Base-by-base conservation (phyloP, 2,329 filamentous ascomycete genomes). In the Nannizziopsis arthrosporioides region DNA sequence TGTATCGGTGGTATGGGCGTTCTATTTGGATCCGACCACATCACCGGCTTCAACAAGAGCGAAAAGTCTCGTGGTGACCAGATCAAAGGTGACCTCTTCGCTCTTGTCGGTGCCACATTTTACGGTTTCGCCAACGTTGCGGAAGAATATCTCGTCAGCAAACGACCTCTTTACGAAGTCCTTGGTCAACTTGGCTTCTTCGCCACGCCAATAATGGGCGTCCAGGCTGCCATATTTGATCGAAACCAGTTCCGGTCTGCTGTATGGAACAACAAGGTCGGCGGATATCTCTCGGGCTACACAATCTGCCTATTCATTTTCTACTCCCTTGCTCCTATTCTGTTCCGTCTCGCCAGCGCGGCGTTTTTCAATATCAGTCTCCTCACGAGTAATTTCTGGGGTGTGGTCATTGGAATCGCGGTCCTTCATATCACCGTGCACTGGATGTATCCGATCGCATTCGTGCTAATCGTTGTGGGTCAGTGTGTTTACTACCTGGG, bases 281-380 rank as follows among this genome's bases (percentile, higher is more conserved):
- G 76, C 34, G 87, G 87, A 15, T 96, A 93, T 64, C 72, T 96
- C 34, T 74, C 82, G n/a, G 92, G 90, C 0, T 98, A 90, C 68
- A 96, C 92, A 0, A 67, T 95, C 14, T 81, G 82, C 51, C 75
- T 98, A 17, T 73, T 76, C 47, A 69, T 92, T 51, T 98, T 98
- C 69, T 98, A 98, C 72, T 81, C 81, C 6, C 73, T 92, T 2
- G 88, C 85, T 0, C 92, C 92, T 0, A 70, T 96, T 47, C 76
- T 98, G 54, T 82, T 96, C 68, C 85, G 92, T 55, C 84, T 96
- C 71, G 84, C 84, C 22, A 85, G 80, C 12, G 92, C 92, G 2
- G 90, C 89, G 15, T 95, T 98, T 69, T 93, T 95, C 73, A 94
- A 98, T 67, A 94, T 96, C 60, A 90, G 84, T 6, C 73, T 98